These are phyloP conservation scores for Meyerozyma sp. DNA, from an alignment of 1,139 yeast species.

Conservation along the genomic window DNA sequence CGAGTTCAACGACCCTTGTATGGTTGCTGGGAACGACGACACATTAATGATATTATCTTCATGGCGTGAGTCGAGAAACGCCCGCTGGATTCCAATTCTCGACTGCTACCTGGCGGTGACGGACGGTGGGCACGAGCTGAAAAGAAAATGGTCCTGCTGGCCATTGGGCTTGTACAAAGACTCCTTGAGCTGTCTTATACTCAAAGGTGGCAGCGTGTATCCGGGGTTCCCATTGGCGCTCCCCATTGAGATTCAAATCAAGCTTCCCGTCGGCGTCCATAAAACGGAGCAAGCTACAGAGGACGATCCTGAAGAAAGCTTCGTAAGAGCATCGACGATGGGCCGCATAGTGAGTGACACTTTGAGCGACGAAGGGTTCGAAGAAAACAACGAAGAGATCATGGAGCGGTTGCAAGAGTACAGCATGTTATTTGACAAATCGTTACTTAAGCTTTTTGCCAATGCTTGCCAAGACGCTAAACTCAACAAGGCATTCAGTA, in stretches of 20 bases:
- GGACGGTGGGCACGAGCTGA: conserved; percentile 43
- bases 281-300: conserved; percentile 23
- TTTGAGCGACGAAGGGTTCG: conserved; percentile 25
- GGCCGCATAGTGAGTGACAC: conserved; percentile 47
- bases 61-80: conserved; percentile 75
- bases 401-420: conserved; percentile 46
- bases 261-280: conserved; percentile 49
- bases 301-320: conserved; percentile 39
- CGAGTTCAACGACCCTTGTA: conserved; percentile 81
- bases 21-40: conserved; percentile 69
- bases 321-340: conserved; percentile 42
- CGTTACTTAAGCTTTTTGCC: conserved; percentile 73
- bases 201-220: conserved; percentile 54
- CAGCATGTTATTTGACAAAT: conserved; percentile 59
- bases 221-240: conserved; percentile 77
- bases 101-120: conserved; percentile 58
- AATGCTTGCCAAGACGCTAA: conserved; percentile 67
- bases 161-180: conserved; percentile 76
- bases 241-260: conserved; percentile 70
- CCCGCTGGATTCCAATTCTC: conserved; percentile 85
- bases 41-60: conserved; percentile 61
- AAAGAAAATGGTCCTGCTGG: conserved; percentile 66
- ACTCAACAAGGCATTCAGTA: conserved; percentile 60
- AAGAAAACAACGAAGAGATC: conserved; percentile 34
- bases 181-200: conserved; percentile 65